These are phyloP conservation scores for Carnegiea gigantea DNA, from an alignment of 179 eudicot species.

Conservation along the genomic window DNA sequence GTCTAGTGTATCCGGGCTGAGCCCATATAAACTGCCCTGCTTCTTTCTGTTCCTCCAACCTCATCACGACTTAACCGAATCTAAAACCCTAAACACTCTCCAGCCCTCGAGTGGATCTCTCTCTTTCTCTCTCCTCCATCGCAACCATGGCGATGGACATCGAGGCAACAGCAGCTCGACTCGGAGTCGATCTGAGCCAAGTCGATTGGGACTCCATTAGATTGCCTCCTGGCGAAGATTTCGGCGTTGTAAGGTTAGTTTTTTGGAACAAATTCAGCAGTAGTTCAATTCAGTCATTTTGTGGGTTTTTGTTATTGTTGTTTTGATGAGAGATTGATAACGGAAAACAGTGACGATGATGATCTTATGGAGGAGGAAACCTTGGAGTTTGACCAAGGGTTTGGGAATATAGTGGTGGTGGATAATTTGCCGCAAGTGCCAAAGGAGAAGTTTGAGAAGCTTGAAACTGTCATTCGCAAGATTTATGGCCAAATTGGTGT, in stretches of 20 bases:
- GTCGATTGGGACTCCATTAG: constrained; percentile 56
- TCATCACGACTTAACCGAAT: too few relatives aligned
- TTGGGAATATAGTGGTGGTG: constrained; percentile 63
- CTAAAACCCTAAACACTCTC: background rate
- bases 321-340: background rate
- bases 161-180: constrained; percentile 38
- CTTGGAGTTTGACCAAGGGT: constrained; percentile 62
- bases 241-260: constrained; percentile 61
- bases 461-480: constrained; percentile 72
- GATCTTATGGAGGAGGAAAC: constrained; percentile 54
- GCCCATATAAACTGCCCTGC: too few relatives aligned
- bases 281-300: background rate
- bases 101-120: background rate
- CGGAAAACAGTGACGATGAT: constrained; percentile 63
- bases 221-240: constrained; percentile 67
- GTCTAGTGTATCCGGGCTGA: too few relatives aligned
- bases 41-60: too few relatives aligned
- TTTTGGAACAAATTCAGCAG: background rate
- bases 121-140: background rate
- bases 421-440: constrained; percentile 82
- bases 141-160: constrained; percentile 60
- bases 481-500: constrained; percentile 77
- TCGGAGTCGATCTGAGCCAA: constrained; percentile 44
- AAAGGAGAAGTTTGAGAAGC: constrained; percentile 66
- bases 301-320: background rate